Percentiles rank a stretch among this genome's conserved stretches.
phyloP scores from a whole-genome alignment of 208 protist genomes.

The Acanthamoeba polyphaga region DNA sequence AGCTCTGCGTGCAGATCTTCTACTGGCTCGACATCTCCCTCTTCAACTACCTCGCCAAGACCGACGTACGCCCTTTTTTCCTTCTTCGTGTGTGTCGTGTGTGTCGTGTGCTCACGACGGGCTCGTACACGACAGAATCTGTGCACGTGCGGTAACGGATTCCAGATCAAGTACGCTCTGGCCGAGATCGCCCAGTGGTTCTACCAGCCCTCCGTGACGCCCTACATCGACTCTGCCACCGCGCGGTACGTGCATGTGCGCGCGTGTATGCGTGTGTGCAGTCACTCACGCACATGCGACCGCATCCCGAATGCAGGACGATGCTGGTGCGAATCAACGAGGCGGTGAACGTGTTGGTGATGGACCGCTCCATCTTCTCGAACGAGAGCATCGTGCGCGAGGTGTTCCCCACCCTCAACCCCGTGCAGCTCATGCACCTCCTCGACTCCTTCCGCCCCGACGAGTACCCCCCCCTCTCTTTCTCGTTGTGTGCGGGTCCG shows the following conservation, averaged over 20 bases:
- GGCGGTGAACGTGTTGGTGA: conserved; percentile 67
- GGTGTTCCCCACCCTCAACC: conserved; percentile 47
- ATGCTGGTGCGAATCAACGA: conserved; percentile 50
- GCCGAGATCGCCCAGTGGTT: conserved; percentile 34
- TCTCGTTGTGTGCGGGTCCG: too few species aligned
- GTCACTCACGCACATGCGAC: too few species aligned
- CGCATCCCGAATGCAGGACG: not conserved
- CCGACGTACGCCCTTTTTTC: not conserved
- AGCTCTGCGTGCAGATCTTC: conserved; percentile 52
- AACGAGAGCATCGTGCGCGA: conserved; percentile 43
- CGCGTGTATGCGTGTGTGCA: not conserved
- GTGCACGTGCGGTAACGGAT: conserved; percentile 65
- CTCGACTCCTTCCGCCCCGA: conserved; percentile 55
- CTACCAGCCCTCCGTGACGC: not conserved
- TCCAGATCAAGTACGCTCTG: conserved; percentile 66
- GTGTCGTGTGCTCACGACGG: not conserved
- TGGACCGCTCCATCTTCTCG: conserved; percentile 53
- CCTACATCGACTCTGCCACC: not conserved
- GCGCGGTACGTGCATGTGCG: not conserved
- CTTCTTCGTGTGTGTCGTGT: not conserved
- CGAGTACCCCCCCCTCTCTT: conserved; percentile 22
- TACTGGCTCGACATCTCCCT: conserved; percentile 48
- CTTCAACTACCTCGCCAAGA: conserved; percentile 45
- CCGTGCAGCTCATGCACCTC: conserved; percentile 67
- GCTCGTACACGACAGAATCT: not conserved